Conservation (phyloP, 2,329 filamentous ascomycete species). For the Botryosphaeria dothidea region DNA sequence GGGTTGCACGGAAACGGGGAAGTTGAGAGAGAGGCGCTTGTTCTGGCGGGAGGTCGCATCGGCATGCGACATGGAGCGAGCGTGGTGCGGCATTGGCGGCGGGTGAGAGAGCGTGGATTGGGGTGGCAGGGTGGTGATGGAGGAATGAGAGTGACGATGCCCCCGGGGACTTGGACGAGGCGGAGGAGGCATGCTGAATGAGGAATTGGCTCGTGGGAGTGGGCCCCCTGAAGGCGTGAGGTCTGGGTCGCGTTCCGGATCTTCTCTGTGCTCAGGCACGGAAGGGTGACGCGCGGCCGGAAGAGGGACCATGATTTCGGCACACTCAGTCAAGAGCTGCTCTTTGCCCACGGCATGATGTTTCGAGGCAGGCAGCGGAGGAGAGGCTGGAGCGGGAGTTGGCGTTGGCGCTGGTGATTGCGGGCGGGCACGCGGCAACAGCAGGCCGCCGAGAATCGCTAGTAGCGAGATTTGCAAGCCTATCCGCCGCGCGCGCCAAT, state of each 20-base stretch:
- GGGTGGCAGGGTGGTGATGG: slow-evolving; percentile 13
- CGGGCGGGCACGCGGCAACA: slow-evolving; percentile 1
- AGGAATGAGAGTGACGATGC: slow-evolving; percentile 15
- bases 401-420: background rate
- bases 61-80: slow-evolving; percentile 35
- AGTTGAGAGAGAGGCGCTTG: slow-evolving; percentile 52
- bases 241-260: background rate
- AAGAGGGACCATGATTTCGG: slow-evolving; percentile 7
- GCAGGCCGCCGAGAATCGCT: background rate
- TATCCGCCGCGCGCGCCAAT: slow-evolving; percentile 6
- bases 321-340: background rate
- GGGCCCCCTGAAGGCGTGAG: slow-evolving; percentile 14
- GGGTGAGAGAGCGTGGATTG: slow-evolving; percentile 24
- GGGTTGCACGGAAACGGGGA: slow-evolving; percentile 43
- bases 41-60: slow-evolving; percentile 35
- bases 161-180: slow-evolving; percentile 14
- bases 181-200: background rate
- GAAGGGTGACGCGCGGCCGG: slow-evolving; percentile 16
- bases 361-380: too few species aligned
- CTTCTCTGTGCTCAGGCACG: background rate
- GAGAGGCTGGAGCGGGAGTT: background rate
- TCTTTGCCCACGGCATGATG: slow-evolving; percentile 4
- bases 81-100: slow-evolving; percentile 27
- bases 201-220: slow-evolving; percentile 12
- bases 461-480: slow-evolving; percentile 10